Base-by-base conservation (phyloP, 1,284 basidiomycete species). In the Sphaerobolus stellatus region DNA sequence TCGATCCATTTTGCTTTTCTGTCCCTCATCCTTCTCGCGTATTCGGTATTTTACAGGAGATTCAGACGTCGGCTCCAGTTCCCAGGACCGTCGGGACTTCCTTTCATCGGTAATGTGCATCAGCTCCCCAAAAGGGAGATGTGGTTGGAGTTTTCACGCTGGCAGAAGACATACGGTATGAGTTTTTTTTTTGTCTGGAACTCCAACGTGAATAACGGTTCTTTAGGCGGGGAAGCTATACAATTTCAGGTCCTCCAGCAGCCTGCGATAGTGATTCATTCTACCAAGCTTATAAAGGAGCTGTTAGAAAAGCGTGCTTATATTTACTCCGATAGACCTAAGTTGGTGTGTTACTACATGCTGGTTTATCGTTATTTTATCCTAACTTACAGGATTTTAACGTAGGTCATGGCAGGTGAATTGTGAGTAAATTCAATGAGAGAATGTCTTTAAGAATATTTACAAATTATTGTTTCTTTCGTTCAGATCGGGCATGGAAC, bases 221-320 rank as follows among this genome's bases (percentile, higher is more conserved):
- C 11, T 43, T 6, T 33, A 38, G 36, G 36, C 7, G 36, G 45
- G 14, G 14, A 18, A 44, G 22, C 25, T 25, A 53, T 49, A 6
- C 1, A 14, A 25, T n/a, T 48, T 11, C 66, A 69, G 81, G 79
- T 1, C 75, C 82, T 2, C 75, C 83, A 28, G 71, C 82, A 24
- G 79, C 77, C 16, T 71, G 86, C 5, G 18, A 61, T 64, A 22
- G 22, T 27, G 7, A 18, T 29, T 18, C 27, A 14, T 22, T 11
- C 43, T 16, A 22, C 18, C 50, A 75, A 76, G 80, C 3, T 68
- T 80, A 27, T 77, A 78, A 1, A 78, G 77, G 79, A 81, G 58
- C 64, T 81, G 11, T 66, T 81, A 11, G 80, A 81, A 59, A 81
- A 79, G 58, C 72, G 75, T 14, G 78, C 76, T 1, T 72, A 75